Evolutionary conservation across 768 basidiomycete genomes (phyloP), one percentile per base, ranked within the genome.

Genomic region (Strobilomyces confusus): DNA sequence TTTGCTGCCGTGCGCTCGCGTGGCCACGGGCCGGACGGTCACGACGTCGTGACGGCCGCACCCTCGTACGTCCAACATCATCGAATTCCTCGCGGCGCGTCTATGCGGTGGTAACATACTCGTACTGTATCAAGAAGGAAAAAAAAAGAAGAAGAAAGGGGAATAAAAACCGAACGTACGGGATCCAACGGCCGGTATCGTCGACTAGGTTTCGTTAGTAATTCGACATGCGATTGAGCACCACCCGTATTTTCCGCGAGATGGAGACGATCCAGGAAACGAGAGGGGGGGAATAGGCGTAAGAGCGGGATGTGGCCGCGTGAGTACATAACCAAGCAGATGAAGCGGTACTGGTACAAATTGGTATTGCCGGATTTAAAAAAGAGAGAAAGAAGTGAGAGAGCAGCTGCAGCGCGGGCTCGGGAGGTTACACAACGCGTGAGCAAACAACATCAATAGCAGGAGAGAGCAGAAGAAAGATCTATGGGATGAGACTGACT

Each of bases 331-430:
- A 37, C 36, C 36, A 37, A 37, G 36, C 36, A 37, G 15, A 37
- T 37, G 36, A 17, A 19, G 36, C 36, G 34, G n/a, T 57, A 61
- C 38, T 54, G 29, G 55, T 61, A 61, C 59, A 61, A 5, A 42
- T 14, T 61, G 59, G 44, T 59, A 60, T 59, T 29, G 49, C 38
- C 25, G 55, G 58, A 50, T 58, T 41, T 52, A 52, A 48, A 40
- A 20, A 37, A n/a, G 32, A 33, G 41, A 7, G 40, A n/a, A 33
- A 36, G 13, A 13, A 2, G 25, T n/a, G 17, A 20, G 44, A 41
- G 44, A 46, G 40, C 36, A 49, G 48, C 19, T 22, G n/a, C 43
- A 36, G 20, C 32, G 46, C 51, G 47, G 4, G 44, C 48, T 47
- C 44, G 41, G 19, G 20, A 23, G 52, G 36, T 32, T 59, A 55